phyloP scores from a whole-genome alignment of 495 filamentous ascomycete species.

The Staphylotrichum longicolle region DNA sequence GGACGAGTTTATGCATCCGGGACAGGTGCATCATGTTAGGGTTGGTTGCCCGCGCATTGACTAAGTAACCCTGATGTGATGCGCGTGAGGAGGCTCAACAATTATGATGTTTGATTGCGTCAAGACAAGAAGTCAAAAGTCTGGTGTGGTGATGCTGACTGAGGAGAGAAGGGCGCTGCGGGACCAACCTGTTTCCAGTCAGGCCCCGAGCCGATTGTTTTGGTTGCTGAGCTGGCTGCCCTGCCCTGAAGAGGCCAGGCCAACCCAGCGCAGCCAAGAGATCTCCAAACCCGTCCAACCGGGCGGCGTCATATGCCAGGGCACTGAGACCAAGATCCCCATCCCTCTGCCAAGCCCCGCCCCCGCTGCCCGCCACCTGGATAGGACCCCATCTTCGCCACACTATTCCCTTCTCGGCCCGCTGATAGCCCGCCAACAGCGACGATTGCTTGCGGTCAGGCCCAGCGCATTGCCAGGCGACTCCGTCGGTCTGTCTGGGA shows the following conservation, averaged over 20 bases:
- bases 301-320: conserved; percentile 7
- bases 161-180: too few species aligned
- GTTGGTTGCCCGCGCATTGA: not conserved
- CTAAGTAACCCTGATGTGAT: too few species aligned
- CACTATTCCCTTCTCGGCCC: not conserved
- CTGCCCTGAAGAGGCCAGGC: not conserved
- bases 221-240: too few species aligned
- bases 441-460: not conserved
- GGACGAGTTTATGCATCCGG: conserved; percentile 1
- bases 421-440: conserved; percentile 10
- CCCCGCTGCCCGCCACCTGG: conserved; percentile 13
- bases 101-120: too few species aligned
- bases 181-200: too few species aligned
- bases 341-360: conserved; percentile 1
- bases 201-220: too few species aligned
- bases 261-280: not conserved
- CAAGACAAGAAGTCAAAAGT: not conserved
- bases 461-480: conserved; percentile 11
- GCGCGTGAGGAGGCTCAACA: too few species aligned
- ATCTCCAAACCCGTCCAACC: conserved; percentile 1
- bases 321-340: not conserved
- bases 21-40: too few species aligned
- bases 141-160: not conserved
- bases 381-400: conserved; percentile 5
- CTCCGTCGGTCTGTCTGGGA: conserved; percentile 2